Evolutionary conservation across 257 asterid species (phyloP).

Genomic region (Solanum sejunctum): DNA sequence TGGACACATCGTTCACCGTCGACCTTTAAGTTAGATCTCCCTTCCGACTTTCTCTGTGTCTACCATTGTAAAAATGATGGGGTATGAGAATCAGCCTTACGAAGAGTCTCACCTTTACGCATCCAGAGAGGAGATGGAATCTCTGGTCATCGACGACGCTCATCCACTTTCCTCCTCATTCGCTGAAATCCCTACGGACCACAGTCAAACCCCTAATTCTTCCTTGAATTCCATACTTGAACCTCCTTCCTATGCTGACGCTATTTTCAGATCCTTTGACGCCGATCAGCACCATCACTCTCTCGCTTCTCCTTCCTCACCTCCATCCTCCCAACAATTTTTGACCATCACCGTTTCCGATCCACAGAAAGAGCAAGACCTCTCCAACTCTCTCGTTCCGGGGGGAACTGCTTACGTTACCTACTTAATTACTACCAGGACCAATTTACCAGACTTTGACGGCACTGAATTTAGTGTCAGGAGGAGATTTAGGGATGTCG

Average conservation of each 20-base stretch:
- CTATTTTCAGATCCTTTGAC: conserved; percentile 80
- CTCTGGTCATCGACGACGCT: conserved; percentile 43
- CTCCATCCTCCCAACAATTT: conserved; percentile 29
- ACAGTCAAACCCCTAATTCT: conserved; percentile 35
- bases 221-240: conserved; percentile 69
- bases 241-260: conserved; percentile 99
- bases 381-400: conserved; percentile 55
- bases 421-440: conserved; percentile 70
- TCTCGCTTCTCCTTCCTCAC: conserved; percentile 9
- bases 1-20: too few species aligned
- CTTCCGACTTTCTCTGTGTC: too few species aligned
- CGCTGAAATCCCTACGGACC: conserved; percentile 44
- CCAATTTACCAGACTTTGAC: conserved; percentile 47
- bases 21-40: too few species aligned
- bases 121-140: conserved; percentile 48
- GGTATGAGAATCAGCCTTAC: conserved; percentile 42
- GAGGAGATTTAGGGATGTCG: conserved; percentile 85
- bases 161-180: conserved; percentile 38
- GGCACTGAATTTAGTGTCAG: conserved; percentile 78
- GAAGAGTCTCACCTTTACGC: conserved; percentile 42
- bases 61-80: conserved; percentile 39
- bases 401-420: conserved; percentile 49
- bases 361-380: conserved; percentile 76
- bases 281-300: conserved; percentile 41
- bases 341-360: conserved; percentile 62